Evolutionary conservation across 345 rosid species (phyloP).

Genomic region (Microcos paniculata): DNA sequence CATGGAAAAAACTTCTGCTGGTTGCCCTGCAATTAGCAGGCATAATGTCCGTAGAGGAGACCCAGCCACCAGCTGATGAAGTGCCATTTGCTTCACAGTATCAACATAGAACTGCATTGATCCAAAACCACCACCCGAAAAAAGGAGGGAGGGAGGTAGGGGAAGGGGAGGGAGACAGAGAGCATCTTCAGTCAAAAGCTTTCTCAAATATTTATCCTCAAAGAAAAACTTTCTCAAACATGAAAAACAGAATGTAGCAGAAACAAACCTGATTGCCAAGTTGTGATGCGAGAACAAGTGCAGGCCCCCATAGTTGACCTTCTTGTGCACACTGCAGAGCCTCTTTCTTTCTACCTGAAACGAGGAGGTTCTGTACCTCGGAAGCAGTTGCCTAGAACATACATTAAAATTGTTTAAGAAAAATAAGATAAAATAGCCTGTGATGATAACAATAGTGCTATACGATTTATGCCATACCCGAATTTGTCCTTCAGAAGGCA

Average conservation of each 20-base stretch:
- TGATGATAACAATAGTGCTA: neutral
- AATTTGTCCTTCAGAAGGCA: slow-evolving; percentile 88
- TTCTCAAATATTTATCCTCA: slow-evolving; percentile 9
- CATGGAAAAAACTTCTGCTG: slow-evolving; percentile 79
- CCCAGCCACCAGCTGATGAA: slow-evolving; percentile 83
- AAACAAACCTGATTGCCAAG: slow-evolving; percentile 89
- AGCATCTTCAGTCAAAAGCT: neutral
- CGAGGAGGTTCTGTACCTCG: slow-evolving; percentile 92
- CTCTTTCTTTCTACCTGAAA: slow-evolving; percentile 88
- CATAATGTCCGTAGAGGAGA: slow-evolving; percentile 96
- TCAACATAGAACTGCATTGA: slow-evolving; percentile 81
- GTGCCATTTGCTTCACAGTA: slow-evolving; percentile 96
- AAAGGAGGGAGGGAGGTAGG: neutral
- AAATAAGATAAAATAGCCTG: slow-evolving; percentile 6
- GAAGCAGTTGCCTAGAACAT: slow-evolving; percentile 75
- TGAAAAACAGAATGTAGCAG: slow-evolving; percentile 8
- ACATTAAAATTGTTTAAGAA: slow-evolving; percentile 15
- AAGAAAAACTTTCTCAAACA: slow-evolving; percentile 8
- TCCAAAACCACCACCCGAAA: slow-evolving; percentile 19
- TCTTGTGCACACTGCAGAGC: slow-evolving; percentile 84
- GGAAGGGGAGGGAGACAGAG: slow-evolving; percentile 6
- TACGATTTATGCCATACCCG: slow-evolving; percentile 47
- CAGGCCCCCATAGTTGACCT: slow-evolving; percentile 99
- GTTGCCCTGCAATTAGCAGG: slow-evolving; percentile 95
- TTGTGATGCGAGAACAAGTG: slow-evolving; percentile 92